Base-by-base conservation (phyloP, 257 asterid genomes). In the Solanum pimpinellifolium region DNA sequence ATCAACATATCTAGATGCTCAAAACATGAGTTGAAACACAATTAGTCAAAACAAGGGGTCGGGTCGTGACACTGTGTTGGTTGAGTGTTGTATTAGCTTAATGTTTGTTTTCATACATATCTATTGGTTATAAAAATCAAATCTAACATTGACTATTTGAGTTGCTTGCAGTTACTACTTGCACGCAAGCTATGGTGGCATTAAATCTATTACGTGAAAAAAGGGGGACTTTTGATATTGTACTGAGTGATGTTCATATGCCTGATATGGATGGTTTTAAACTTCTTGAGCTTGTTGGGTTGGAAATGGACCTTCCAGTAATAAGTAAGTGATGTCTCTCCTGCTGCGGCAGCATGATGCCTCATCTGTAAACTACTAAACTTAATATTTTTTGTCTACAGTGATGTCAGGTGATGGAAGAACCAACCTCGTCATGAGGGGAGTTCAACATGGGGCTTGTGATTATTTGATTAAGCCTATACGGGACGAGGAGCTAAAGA, bases 181-280 rank as follows among this genome's bases (percentile, higher is more conserved):
- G 96, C 84, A 89, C 96, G 23, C 94, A 92, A 88, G 98, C 99
- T 83, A 87, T 90, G n/a, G 89, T 80, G 89, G 98, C 99, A 86
- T 90, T 95, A 88, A 88, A 90, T 86, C 89, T 94, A 85, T 86
- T 96, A 87, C 91, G 99, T 88, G 98, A 96, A 83, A 90, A 94
- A 92, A 96, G 93, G 89, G 96, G 93, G 83, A 91, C 91, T 87
- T 96, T 91, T 68, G 99, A 96, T 89, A 74, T 96, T 84, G 95
- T 96, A 33, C 93, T 96, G 87, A 96, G 98, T 86, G 99, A 96
- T 88, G 98, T 96, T 60, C 98, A 96, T 90, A 95, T 96, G 99
- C 99, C 99, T 86, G 98, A 96, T 89, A 95, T 96, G 98, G 97
- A 96, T 92, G 99, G 99, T 70, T 95, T 94, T 91, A 95, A 91